phyloP scores from a whole-genome alignment of 2,329 filamentous ascomycete species.

The Pseudocercospora fuligena region DNA sequence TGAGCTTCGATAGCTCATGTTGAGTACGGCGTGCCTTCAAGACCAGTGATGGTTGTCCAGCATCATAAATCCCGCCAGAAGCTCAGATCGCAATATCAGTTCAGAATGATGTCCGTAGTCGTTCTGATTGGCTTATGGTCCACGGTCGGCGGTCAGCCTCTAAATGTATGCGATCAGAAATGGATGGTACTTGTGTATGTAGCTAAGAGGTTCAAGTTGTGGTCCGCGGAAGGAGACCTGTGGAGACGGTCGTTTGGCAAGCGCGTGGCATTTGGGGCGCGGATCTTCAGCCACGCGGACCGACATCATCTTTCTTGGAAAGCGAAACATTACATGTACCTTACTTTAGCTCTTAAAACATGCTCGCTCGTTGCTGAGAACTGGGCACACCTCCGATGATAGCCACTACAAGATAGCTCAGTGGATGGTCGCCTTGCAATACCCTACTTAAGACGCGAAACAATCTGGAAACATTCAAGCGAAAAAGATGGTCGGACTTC shows the following conservation, averaged over 20 bases:
- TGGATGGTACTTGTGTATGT: neutral
- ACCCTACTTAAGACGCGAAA: neutral
- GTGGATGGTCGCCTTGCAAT: neutral
- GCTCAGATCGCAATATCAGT: neutral
- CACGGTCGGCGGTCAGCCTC: neutral
- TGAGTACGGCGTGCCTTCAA: neutral
- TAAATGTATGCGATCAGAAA: neutral
- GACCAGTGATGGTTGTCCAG: neutral
- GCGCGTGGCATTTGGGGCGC: neutral
- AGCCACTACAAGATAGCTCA: neutral
- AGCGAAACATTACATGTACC: neutral
- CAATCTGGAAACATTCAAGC: neutral
- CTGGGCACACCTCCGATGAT: neutral
- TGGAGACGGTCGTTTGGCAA: neutral
- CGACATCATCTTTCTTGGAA: neutral
- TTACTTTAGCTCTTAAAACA: neutral
- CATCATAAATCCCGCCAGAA: neutral
- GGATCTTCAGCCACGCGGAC: neutral
- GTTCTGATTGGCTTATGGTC: neutral
- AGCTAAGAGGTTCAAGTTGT: neutral
- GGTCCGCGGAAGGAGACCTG: neutral
- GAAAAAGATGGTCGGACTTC: slow-evolving; percentile 36
- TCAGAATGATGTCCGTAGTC: neutral
- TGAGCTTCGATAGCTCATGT: neutral
- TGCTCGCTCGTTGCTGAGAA: neutral